A percentile compares a stretch with the other conserved stretches of the same genome.
phyloP scores from a whole-genome alignment of 1,139 yeast genomes.

The Geotrichum siamense region DNA sequence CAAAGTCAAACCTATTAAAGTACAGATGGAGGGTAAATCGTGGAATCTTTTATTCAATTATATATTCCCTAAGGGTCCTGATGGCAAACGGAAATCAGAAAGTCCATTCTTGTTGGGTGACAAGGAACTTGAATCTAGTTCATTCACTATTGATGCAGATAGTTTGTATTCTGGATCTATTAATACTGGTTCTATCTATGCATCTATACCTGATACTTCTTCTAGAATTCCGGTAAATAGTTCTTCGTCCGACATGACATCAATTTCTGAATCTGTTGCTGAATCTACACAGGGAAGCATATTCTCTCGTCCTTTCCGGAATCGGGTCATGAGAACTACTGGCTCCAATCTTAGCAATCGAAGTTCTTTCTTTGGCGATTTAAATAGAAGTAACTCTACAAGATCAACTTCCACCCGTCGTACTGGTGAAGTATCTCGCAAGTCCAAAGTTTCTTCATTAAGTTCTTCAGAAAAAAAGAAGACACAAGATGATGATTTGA shows the following conservation, averaged over 20 bases:
- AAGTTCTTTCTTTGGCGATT: too few relatives aligned
- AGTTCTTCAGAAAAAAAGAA: neutral
- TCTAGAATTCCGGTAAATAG: too few relatives aligned
- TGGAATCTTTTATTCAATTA: constrained; percentile 57
- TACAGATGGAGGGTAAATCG: constrained; percentile 66
- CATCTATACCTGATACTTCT: neutral
- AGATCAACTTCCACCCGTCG: neutral
- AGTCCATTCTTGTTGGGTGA: constrained; percentile 22
- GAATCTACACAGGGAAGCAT: neutral
- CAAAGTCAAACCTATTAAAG: constrained; percentile 55
- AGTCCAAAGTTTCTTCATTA: neutral
- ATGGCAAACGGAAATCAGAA: constrained; percentile 21
- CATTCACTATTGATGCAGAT: constrained; percentile 10
- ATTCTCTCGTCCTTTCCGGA: neutral
- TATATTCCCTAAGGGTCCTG: constrained; percentile 49
- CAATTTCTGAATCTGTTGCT: neutral
- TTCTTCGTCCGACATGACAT: neutral
- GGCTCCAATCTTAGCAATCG: neutral
- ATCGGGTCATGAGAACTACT: neutral
- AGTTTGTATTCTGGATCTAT: constrained; percentile 3
- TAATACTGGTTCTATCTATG: constrained; percentile 3
- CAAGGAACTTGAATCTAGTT: neutral
- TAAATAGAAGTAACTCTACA: neutral
- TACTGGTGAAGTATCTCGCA: neutral
- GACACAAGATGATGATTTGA: constrained; percentile 38